Percentiles rank a stretch among this genome's conserved stretches.
phyloP scores from a whole-genome alignment of 1,284 basidiomycete species.

The Kwoniella shivajii region DNA sequence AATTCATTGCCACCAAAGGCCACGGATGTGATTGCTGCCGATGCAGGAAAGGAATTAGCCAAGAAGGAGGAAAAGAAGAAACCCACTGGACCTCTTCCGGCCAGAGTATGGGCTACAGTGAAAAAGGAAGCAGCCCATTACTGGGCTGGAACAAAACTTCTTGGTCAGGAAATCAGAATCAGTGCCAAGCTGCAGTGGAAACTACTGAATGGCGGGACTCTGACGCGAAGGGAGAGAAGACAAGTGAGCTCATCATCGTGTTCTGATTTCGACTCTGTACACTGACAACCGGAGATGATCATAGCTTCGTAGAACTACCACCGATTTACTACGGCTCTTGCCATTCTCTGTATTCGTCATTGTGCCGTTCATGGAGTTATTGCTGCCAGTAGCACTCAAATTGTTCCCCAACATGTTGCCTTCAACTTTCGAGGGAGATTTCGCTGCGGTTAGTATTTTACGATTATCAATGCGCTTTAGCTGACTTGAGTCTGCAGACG shows the following conservation, averaged over 20 bases:
- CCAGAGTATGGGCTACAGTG: constrained; percentile 75
- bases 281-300: background rate
- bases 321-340: constrained; percentile 86
- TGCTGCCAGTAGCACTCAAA: constrained; percentile 95
- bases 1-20: constrained; percentile 27
- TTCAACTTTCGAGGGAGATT: constrained; percentile 97
- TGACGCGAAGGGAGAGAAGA: constrained; percentile 90
- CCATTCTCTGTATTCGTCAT: constrained; percentile 95
- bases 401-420: constrained; percentile 99
- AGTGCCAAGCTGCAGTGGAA: constrained; percentile 86
- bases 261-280: constrained; percentile 2
- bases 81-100: constrained; percentile 39
- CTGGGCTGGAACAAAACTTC: constrained; percentile 93
- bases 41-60: too few relatives aligned
- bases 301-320: constrained; percentile 88
- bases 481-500: too few relatives aligned
- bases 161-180: constrained; percentile 93
- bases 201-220: constrained; percentile 83
- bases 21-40: constrained; percentile 19
- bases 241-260: constrained; percentile 78
- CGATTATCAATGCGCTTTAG: too few relatives aligned
- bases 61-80: constrained; percentile 50
- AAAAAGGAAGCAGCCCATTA: constrained; percentile 97
- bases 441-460: constrained; percentile 71
- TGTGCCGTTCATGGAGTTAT: constrained; percentile 96